Percentiles rank a stretch among this genome's conserved stretches.
These are phyloP conservation scores for Plantago elongata DNA, from an alignment of 257 asterid genomes.

Conservation along the genomic window DNA sequence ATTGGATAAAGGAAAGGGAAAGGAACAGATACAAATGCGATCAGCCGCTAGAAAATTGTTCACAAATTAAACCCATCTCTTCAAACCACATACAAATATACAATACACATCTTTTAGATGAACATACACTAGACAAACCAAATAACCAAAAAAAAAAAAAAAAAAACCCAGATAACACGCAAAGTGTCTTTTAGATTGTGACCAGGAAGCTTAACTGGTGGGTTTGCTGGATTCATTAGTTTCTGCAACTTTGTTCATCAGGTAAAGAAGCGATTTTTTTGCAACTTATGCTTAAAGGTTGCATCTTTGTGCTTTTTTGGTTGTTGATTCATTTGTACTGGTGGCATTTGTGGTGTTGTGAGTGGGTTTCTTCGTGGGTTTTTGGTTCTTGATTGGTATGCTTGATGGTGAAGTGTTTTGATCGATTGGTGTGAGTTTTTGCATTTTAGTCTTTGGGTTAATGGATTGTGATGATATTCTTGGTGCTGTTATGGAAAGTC, in stretches of 20 bases:
- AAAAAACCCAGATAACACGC: background rate
- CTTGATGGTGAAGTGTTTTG: constrained; percentile 18
- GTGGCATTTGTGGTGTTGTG: constrained; percentile 16
- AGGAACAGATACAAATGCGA: constrained; percentile 57
- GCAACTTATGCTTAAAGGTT: constrained; percentile 13
- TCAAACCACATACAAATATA: constrained; percentile 13
- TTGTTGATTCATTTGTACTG: constrained; percentile 21
- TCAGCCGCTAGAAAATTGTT: constrained; percentile 39
- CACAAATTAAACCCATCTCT: constrained; percentile 25
- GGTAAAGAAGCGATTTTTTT: background rate
- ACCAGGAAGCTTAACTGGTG: constrained; percentile 33
- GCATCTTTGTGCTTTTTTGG: constrained; percentile 15
- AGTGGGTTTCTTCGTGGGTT: background rate
- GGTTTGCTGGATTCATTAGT: constrained; percentile 14
- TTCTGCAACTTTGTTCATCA: background rate
- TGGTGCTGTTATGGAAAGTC: constrained; percentile 19
- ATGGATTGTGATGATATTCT: background rate
- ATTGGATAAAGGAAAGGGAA: constrained; percentile 1
- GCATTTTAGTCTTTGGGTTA: constrained; percentile 16
- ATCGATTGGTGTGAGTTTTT: constrained; percentile 21
- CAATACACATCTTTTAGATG: background rate
- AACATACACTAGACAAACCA: constrained; percentile 4
- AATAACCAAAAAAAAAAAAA: no score
- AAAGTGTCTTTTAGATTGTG: constrained; percentile 18
- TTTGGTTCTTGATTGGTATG: constrained; percentile 20